Conservation (phyloP, 345 rosid species). For the Populus nigra region DNA sequence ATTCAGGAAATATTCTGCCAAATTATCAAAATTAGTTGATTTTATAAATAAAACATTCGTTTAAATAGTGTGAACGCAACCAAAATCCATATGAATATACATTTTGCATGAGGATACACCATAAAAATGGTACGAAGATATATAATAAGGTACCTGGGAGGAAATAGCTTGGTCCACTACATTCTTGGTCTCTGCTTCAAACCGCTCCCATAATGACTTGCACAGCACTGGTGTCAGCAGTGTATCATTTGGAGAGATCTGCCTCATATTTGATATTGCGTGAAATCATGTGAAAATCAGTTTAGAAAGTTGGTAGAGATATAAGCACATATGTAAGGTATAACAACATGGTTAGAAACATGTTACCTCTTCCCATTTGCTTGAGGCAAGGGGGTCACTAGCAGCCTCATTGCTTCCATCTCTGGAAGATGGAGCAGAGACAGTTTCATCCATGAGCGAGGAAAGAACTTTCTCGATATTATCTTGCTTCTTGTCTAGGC, state of each 20-base stretch:
- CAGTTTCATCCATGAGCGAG: constrained; percentile 53
- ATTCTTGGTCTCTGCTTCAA: constrained; percentile 30
- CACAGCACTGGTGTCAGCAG: constrained; percentile 28
- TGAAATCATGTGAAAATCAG: constrained; percentile 2
- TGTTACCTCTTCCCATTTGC: constrained; percentile 69
- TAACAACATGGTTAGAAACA: not conserved
- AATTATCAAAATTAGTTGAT: not conserved
- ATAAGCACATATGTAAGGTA: not conserved
- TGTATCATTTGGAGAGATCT: constrained; percentile 50
- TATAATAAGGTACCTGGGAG: constrained; percentile 52
- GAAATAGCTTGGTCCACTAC: constrained; percentile 53
- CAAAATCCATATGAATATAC: not conserved
- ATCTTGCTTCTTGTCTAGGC: constrained; percentile 65
- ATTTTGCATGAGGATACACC: not conserved
- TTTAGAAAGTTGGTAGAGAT: not conserved
- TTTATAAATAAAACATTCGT: not conserved
- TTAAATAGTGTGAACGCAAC: not conserved
- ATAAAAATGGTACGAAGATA: not conserved
- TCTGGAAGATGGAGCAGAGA: constrained; percentile 41
- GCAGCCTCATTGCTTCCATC: constrained; percentile 43
- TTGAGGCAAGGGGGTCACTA: constrained; percentile 60
- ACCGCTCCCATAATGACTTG: constrained; percentile 28
- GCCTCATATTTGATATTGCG: constrained; percentile 10
- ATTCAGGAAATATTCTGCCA: not conserved
- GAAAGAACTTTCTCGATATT: constrained; percentile 52